Evolutionary conservation across 768 basidiomycete genomes (phyloP), one percentile per base, ranked within the genome.

Genomic region (Rhodotorula diobovata): DNA sequence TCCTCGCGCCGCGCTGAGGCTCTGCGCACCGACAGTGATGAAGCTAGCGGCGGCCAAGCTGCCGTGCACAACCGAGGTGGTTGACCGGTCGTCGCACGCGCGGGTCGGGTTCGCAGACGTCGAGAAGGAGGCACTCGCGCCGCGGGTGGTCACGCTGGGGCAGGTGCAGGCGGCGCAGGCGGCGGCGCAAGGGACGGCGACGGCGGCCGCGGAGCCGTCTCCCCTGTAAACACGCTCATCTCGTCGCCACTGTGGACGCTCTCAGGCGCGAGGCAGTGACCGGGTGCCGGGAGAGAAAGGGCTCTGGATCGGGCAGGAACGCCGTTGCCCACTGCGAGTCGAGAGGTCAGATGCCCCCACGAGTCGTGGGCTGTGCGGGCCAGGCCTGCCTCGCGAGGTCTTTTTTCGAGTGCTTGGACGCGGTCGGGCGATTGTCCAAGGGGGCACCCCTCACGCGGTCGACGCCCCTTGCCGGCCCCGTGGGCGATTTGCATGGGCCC

Each of bases 51-150:
- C 89, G 28, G 87, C 85, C 50, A 95, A 93, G 79, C 84, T 98
- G 23, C 94, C 95, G 0, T 88, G 90, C 1, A 84, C 84, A 61
- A 91, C 90, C 81, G 94, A 97, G 79, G 93, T 97, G 80, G 89
- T 97, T 71, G 85, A 83, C 71, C 84, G 84, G 21, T 78, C 82
- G 21, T 83, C 89, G 0, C 87, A 87, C 8, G 89, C 93, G 50
- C 86, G 92, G 34, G 54, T 71, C 39, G 74, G 74, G 2, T 63
- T 54, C 32, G 68, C 60, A 15, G 57, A 59, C 21, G 68, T 75
- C 34, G 64, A 58, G 41, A 62, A 66, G 53, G 10, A 21, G 23
- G 18, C 53, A 16, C 37, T 43, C 57, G 51, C 41, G 12, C 68
- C 70, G 18, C 63, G 65, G 37, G 59, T 72, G 21, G 37, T 65